Conservation (phyloP, 1,139 yeast species). For the Suhomyces choctaworum region DNA sequence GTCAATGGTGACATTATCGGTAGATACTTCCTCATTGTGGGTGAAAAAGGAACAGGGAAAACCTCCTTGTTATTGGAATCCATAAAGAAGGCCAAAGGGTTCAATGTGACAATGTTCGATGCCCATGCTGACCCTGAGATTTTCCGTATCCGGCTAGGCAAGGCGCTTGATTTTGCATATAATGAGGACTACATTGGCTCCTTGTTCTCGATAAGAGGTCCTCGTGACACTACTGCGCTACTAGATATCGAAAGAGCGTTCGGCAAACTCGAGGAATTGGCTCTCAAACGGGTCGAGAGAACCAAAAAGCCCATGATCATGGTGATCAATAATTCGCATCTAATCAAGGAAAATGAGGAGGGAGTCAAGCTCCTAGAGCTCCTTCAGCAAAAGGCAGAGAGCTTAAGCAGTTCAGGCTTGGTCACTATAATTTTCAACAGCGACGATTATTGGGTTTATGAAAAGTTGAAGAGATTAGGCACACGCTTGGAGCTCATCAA, state of each 20-base stretch:
- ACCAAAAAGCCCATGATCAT: constrained; percentile 57
- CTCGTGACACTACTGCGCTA: constrained; percentile 80
- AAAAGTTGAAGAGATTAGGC: constrained; percentile 68
- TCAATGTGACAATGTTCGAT: constrained; percentile 70
- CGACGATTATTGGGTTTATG: constrained; percentile 88
- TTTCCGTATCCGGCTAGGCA: constrained; percentile 72
- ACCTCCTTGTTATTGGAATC: constrained; percentile 72
- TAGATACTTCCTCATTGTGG: constrained; percentile 69
- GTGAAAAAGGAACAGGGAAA: constrained; percentile 88
- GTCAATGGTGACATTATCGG: constrained; percentile 64
- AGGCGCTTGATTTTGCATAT: constrained; percentile 70
- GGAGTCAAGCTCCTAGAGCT: constrained; percentile 73
- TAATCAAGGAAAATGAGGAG: constrained; percentile 71
- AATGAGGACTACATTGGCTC: constrained; percentile 85
- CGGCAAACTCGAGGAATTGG: constrained; percentile 71
- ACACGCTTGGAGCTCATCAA: constrained; percentile 74
- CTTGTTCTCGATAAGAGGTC: constrained; percentile 78
- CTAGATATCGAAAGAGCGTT: constrained; percentile 83
- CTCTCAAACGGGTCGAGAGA: constrained; percentile 47
- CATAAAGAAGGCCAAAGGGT: constrained; percentile 63
- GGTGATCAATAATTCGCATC: constrained; percentile 72
- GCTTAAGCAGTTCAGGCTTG: constrained; percentile 72
- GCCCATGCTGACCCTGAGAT: constrained; percentile 89
- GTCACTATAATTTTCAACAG: constrained; percentile 76
- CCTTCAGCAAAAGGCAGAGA: constrained; percentile 80